Base-by-base conservation (phyloP, 441 rosid species). In the Geranium incanum region DNA sequence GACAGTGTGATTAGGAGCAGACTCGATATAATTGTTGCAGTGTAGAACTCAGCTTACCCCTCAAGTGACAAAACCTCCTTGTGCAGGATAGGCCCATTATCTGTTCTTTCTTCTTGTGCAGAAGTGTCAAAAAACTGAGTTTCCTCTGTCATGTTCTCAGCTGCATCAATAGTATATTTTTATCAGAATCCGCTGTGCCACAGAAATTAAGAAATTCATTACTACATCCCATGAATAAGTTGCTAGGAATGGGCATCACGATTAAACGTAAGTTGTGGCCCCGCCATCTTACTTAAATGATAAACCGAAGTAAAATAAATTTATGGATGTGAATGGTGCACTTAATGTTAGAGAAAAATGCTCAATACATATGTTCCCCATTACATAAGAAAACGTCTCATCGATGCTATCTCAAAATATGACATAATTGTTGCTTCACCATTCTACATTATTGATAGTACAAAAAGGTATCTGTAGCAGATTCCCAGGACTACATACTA, bases 401-500 rank as follows among this genome's bases (percentile, higher is more conserved):
- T 64, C 45, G 71, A 66, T 28, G 33, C 33, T 28, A 71, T 72
- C 73, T 71, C 72, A 48, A 67, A 67, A 68, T 33, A 74, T 55
- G 72, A 33, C 28, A 66, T 65, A 67, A 59, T 68, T 72, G 72
- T 60, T 78, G 71, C 70, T 68, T 71, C 77, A 68, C 62, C 67
- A 41, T 68, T 82, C 74, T 71, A 79, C 82, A 79, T 68, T 74
- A 80, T 69, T 59, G 76, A 75, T 52, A 63, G 75, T 79, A 78
- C 84, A 86, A 78, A 81, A 73, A 70, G 73, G 78, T 68, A 74
- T 80, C 80, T 73, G 78, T 71, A 75, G 77, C 68, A 36, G 74
- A 75, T 80, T 82, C 84, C 81, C 72, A 80, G 78, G 78, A 81
- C 85, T 88, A 95, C 96, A 88, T 88, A 92, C 96, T 87, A 83